Base-by-base conservation (phyloP, 441 rosid genomes). In the Euphorbia schlechtendalii region DNA sequence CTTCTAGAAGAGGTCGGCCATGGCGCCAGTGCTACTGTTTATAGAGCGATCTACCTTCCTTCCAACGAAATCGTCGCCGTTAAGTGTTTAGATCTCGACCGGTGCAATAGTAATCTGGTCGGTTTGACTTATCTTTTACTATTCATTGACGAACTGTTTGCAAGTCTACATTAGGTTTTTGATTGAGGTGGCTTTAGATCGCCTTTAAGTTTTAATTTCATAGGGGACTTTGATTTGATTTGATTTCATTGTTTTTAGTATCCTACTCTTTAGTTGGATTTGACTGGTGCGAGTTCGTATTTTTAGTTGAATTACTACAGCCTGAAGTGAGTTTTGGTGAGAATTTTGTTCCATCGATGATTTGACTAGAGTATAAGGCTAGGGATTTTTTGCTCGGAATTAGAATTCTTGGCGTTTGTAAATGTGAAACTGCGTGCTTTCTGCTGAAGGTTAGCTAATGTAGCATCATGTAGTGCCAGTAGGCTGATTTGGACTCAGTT, bases 11-110 rank as follows among this genome's bases (percentile, higher is more conserved):
- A 92, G 76, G 74, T 88, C 24, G 98, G 97, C 0, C 80, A 88
- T 69, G 99, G 99, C 67, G 97, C 99, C 56, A 92, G 98, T 53
- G 98, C 98, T 27, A 85, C 86, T 46, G 98, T 95, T 10, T 86
- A 76, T 72, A 71, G 93, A 67, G 98, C 98, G 88, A 89, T 92
- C 89, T 89, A 82, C 78, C 80, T 92, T 36, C 98, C 97, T 3
- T 64, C 71, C 65, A 92, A 95, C 54, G 88, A 92, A 61, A 77
- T 92, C 66, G 82, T 95, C 55, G 98, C 99, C 14, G 82, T 95
- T 67, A 95, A 95, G 75, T 85, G 96, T 68, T 84, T 95, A 86
- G 99, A 95, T 89, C 99, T 95, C 82, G 97, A 92, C 83, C 98
- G 99, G 22, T 95, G 98, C 81, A 88, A 85, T 58, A 86, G 87